Conservation (phyloP, 768 basidiomycete species). For the Lactarius sanguifluus region DNA sequence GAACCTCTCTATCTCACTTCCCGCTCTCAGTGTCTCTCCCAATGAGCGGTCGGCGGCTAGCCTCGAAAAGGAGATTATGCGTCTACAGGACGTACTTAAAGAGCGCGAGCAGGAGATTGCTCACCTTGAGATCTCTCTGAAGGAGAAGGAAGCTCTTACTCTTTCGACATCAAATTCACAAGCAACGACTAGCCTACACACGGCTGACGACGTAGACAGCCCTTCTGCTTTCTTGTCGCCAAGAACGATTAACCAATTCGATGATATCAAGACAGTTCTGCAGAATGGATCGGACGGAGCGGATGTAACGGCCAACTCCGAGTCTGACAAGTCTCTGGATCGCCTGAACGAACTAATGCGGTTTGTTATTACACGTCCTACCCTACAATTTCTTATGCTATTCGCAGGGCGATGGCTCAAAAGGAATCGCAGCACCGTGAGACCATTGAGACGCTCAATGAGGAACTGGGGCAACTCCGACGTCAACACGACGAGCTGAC, state of each 20-base stretch:
- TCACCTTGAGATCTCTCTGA: slow-evolving; percentile 58
- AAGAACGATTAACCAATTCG: slow-evolving; percentile 70
- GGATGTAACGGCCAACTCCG: slow-evolving; percentile 40
- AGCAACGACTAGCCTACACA: neutral
- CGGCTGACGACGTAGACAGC: slow-evolving; percentile 23
- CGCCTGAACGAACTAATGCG: slow-evolving; percentile 90
- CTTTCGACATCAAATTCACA: slow-evolving; percentile 8
- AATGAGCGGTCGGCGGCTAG: slow-evolving; percentile 79
- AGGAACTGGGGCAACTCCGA: slow-evolving; percentile 65
- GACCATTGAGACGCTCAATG: slow-evolving; percentile 66
- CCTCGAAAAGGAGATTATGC: slow-evolving; percentile 93
- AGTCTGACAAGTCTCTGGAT: slow-evolving; percentile 69
- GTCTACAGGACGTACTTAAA: slow-evolving; percentile 87
- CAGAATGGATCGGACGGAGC: slow-evolving; percentile 42
- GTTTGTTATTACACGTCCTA: slow-evolving; percentile 45
- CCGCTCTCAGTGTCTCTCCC: slow-evolving; percentile 39
- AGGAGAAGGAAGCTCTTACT: slow-evolving; percentile 37
- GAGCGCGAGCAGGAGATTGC: slow-evolving; percentile 91
- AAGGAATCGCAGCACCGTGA: slow-evolving; percentile 92
- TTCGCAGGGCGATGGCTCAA: slow-evolving; percentile 87
- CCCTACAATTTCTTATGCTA: slow-evolving; percentile 20
- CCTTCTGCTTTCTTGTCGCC: slow-evolving; percentile 54
- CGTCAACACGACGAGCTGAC: slow-evolving; percentile 82
- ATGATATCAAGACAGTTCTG: slow-evolving; percentile 68
- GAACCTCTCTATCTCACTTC: slow-evolving; percentile 58